These are phyloP conservation scores for Colletotrichum graminicola DNA, from an alignment of 2,329 filamentous ascomycete genomes.

Conservation along the genomic window DNA sequence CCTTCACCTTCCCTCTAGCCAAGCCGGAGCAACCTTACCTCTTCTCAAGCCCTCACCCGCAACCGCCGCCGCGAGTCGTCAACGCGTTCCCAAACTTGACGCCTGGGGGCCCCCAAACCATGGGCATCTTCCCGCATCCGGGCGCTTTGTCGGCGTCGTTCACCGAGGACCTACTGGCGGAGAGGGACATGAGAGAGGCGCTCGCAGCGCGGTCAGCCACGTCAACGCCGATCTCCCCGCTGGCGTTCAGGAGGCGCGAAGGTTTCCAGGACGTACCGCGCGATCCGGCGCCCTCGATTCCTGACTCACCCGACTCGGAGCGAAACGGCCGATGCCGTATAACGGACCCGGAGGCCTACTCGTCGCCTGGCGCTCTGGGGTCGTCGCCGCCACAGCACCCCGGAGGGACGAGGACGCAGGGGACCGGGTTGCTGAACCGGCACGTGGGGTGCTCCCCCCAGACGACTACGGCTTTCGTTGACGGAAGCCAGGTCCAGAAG, in stretches of 20 bases:
- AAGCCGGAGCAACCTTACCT: not conserved
- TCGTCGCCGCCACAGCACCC: not conserved
- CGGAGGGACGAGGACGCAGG: not conserved
- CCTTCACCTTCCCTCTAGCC: not conserved
- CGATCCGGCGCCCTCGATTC: not conserved
- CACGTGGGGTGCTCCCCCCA: not conserved
- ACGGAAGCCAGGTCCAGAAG: not conserved
- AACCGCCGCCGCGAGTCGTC: not conserved
- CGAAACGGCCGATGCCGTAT: not conserved
- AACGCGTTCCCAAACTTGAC: not conserved
- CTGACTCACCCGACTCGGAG: slow-evolving; percentile 11
- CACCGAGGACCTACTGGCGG: not conserved
- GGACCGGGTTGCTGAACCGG: too few relatives aligned
- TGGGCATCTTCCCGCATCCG: slow-evolving; percentile 15
- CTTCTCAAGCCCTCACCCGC: not conserved
- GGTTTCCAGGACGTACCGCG: not conserved
- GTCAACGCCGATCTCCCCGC: not conserved
- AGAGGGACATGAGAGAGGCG: not conserved
- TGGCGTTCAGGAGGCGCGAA: not conserved
- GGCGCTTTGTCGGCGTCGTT: not conserved
- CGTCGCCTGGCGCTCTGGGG: not conserved
- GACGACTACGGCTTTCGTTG: not conserved
- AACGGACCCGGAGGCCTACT: not conserved
- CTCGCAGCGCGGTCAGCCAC: not conserved
- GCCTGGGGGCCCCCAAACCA: not conserved